These are phyloP conservation scores for Triangularia setosa DNA, from an alignment of 2,329 filamentous ascomycete species.

Conservation along the genomic window DNA sequence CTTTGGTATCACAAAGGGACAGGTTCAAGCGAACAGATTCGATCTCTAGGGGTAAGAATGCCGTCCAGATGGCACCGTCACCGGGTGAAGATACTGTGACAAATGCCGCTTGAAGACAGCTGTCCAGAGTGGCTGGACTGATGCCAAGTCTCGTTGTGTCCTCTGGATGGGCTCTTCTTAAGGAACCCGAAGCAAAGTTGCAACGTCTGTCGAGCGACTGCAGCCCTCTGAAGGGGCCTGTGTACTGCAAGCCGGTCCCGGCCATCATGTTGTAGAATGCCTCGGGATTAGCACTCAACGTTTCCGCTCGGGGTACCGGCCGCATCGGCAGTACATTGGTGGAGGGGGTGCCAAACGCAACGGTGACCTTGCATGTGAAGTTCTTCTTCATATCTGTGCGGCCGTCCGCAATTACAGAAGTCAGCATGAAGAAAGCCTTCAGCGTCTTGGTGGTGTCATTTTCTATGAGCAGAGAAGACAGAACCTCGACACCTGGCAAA, in stretches of 20 bases:
- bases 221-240: constrained; percentile 37
- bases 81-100: constrained; percentile 39
- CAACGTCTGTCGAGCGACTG: constrained; percentile 33
- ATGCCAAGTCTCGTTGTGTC: constrained; percentile 36
- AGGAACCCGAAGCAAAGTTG: constrained; percentile 33
- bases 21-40: constrained; percentile 37
- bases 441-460: constrained; percentile 23
- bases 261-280: constrained; percentile 42
- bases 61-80: constrained; percentile 40
- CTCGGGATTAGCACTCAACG: constrained; percentile 29
- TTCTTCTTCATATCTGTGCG: constrained; percentile 35
- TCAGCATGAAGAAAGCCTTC: constrained; percentile 33
- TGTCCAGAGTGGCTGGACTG: constrained; percentile 41
- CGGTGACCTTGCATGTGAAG: constrained; percentile 31
- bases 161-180: constrained; percentile 31
- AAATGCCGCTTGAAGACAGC: constrained; percentile 41
- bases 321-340: constrained; percentile 29
- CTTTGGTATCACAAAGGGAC: constrained; percentile 24
- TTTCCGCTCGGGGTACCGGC: constrained; percentile 29
- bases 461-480: constrained; percentile 34
- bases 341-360: constrained; percentile 31
- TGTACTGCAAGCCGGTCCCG: constrained; percentile 36
- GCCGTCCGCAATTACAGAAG: constrained; percentile 34
- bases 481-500: constrained; percentile 33
- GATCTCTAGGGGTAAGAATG: constrained; percentile 38